Evolutionary conservation across 176 grass and related monocot genomes (phyloP).

Genomic region (Oryza meridionalis): DNA sequence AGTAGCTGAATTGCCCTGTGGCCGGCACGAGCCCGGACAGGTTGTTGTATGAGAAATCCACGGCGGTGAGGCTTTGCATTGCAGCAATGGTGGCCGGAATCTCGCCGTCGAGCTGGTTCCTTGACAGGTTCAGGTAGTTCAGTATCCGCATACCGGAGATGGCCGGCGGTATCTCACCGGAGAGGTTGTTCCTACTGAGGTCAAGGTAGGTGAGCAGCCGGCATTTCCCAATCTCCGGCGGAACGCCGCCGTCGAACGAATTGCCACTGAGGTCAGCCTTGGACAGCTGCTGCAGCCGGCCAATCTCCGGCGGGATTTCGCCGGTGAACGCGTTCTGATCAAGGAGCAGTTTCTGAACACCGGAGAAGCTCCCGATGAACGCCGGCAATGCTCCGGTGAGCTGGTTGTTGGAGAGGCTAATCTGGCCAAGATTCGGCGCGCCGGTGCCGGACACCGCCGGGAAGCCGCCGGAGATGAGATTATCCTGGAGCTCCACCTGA

Average conservation of each 20-base stretch:
- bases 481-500: conserved; percentile 95
- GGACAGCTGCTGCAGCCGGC: conserved; percentile 73
- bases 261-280: conserved; percentile 85
- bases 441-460: conserved; percentile 44
- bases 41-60: conserved; percentile 98
- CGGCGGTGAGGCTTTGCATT: conserved; percentile 96
- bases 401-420: conserved; percentile 92
- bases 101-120: conserved; percentile 74
- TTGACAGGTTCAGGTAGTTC: conserved; percentile 88
- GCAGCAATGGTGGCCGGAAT: conserved; percentile 75
- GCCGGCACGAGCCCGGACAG: conserved; percentile 81
- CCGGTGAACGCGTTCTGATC: conserved; percentile 81
- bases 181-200: conserved; percentile 78
- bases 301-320: conserved; percentile 70
- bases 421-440: conserved; percentile 60
- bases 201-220: conserved; percentile 80
- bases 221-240: conserved; percentile 77
- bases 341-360: conserved; percentile 78
- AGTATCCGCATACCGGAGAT: conserved; percentile 79
- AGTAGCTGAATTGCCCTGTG: conserved; percentile 96
- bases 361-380: conserved; percentile 78
- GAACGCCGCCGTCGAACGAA: conserved; percentile 47
- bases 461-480: conserved; percentile 77
- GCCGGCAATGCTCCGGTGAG: conserved; percentile 66
- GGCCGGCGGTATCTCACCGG: conserved; percentile 63